Base-by-base conservation (phyloP, 805 yeast genomes). In the Candida maesae region DNA sequence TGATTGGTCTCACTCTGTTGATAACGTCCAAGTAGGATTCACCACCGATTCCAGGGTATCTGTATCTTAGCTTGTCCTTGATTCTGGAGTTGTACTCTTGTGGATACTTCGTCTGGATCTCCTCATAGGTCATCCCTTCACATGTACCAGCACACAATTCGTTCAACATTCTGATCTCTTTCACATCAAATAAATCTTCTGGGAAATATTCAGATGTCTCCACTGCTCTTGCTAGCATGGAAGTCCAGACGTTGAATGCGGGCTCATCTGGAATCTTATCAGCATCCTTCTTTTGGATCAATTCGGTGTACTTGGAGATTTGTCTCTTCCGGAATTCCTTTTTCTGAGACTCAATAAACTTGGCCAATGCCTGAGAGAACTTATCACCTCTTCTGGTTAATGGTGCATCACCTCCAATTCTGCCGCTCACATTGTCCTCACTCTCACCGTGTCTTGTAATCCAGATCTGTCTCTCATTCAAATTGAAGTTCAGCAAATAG, bases 21-120 rank as follows among this genome's bases (percentile, higher is more conserved):
- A 93, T 83, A 11, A 93, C 99, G 64, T 91, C 98, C 51, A 91
- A 66, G 53, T 91, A 91, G 0, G 95, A 85, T 63, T 91, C 99
- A 14, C 99, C 99, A 7, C 98, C 97, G 36, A 88, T 85, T 4
- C 99, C 99, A 2, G 98, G 99, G 58, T 91, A 91, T 45, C 99
- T 70, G 63, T 91, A 91, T 14, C 82, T 70, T 52, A 91, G 70
- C 63, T 91, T 91, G 62, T 88, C 84, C 31, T 72, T 68, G 51
- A 87, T 64, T 44, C 98, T 74, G 14, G 88, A 75, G 31, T 74
- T 77, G 58, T 82, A 91, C 60, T 91, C 98, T 27, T 75, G 75
- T 0, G 97, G 96, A 54, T 72, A 77, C 46, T 68, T 66, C 10
- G 64, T 66, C 59, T 82, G 85, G 49, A 91, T 90, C 51, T 91